Evolutionary conservation across 805 yeast species (phyloP).

Genomic region (Saturnispora besseyi): DNA sequence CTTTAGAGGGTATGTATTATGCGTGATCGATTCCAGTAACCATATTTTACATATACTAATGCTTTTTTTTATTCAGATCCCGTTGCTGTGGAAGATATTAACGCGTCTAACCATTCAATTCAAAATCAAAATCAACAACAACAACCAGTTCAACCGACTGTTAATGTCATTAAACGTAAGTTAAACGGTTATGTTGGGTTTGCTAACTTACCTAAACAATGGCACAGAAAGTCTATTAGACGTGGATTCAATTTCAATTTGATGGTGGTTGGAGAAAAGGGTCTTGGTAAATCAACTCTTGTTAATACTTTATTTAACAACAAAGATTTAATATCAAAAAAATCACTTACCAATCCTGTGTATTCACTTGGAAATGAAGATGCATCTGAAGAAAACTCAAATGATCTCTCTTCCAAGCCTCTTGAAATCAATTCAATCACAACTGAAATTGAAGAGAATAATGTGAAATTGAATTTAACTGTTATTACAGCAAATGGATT

Average conservation of each 20-base stretch:
- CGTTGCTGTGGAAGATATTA: background rate
- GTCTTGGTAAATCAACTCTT: constrained; percentile 88
- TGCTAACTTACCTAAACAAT: constrained; percentile 95
- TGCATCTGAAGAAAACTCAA: constrained; percentile 30
- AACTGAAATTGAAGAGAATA: constrained; percentile 84
- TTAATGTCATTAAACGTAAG: constrained; percentile 69
- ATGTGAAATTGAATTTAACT: constrained; percentile 75
- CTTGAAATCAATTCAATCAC: constrained; percentile 54
- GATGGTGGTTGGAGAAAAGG: constrained; percentile 85
- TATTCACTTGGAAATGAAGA: constrained; percentile 19
- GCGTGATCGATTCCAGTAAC: background rate
- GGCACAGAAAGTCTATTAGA: constrained; percentile 91
- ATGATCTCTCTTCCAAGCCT: constrained; percentile 13
- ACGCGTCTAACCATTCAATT: constrained; percentile 5
- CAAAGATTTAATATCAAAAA: constrained; percentile 41
- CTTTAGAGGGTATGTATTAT: constrained; percentile 5
- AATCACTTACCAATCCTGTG: background rate
- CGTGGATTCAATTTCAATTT: constrained; percentile 85
- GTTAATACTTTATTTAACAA: constrained; percentile 78
- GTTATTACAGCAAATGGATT: constrained; percentile 90
- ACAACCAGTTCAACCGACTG: background rate
- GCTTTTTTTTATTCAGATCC: background rate
- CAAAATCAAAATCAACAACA: constrained; percentile 22
- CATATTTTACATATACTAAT: background rate
- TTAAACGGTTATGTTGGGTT: constrained; percentile 92